Base-by-base conservation (phyloP, 192 early-diverging fungal genomes). In the Dimargaris cristalligena region DNA sequence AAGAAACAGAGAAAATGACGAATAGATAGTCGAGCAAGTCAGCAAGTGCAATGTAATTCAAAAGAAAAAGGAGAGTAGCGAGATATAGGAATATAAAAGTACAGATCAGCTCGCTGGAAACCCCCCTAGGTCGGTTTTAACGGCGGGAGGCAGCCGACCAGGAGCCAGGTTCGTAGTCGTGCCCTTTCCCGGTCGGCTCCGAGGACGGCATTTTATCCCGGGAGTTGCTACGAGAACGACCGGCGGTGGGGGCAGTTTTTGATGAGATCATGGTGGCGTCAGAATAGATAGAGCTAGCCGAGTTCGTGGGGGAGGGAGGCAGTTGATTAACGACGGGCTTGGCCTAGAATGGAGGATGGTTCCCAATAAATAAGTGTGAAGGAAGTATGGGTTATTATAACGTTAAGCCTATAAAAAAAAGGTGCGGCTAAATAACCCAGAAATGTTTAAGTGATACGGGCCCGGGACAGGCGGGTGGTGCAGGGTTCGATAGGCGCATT, bases 111-210 rank as follows among this genome's bases (percentile, higher is more conserved):
- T n/a, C n/a, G n/a, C n/a, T n/a, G n/a, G n/a, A n/a, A n/a, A n/a
- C n/a, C n/a, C n/a, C n/a, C n/a, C n/a, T n/a, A n/a, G n/a, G n/a
- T n/a, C n/a, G n/a, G n/a, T n/a, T 52, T 52, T 52, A 52, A 2
- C 51, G 51, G 29, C 51, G 51, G 18, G 51, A 28, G 16, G 22
- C 29, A 28, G 51, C 51, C 22, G 18, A n/a, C 51, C 51, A 52
- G 29, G 51, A n/a, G 22, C 29, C 51, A 25, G 51, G 51, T 9
- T 52, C 23, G 26, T 26, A 52, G 3, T 52, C 51, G 29, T 28
- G 16, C 18, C 29, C 23, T n/a, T 1, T 18, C 22, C 29, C 51
- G 1, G 51, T 23, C 9, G 51, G 29, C 1, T 4, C 51, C 29
- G 41, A 13, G 10, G 41, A 44, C 41, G 41, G 41, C 41, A 44